These are phyloP conservation scores for Penicillium decumbens DNA, from an alignment of 2,329 filamentous ascomycete genomes.

Conservation along the genomic window DNA sequence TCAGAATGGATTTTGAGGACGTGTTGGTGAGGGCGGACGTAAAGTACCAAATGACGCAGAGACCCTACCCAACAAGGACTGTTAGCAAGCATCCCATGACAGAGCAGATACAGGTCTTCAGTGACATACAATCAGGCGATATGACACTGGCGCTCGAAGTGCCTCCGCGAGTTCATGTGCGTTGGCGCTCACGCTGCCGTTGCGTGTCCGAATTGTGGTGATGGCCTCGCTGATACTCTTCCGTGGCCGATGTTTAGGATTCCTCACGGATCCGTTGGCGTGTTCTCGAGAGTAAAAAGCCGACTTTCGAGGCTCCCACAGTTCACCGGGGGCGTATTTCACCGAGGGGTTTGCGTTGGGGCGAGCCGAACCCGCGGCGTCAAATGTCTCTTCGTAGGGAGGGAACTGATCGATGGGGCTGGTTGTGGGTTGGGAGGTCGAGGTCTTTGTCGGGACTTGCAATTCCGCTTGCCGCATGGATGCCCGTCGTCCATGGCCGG, in stretches of 20 bases:
- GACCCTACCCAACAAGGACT: conserved; percentile 51
- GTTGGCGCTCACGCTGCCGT: conserved; percentile 84
- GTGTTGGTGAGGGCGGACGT: conserved; percentile 96
- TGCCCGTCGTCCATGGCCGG: conserved; percentile 37
- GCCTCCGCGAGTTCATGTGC: conserved; percentile 90
- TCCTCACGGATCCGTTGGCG: conserved; percentile 32
- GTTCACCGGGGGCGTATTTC: conserved; percentile 42
- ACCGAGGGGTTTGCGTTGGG: conserved; percentile 24
- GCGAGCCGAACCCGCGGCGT: conserved; percentile 26
- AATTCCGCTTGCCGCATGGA: conserved; percentile 37
- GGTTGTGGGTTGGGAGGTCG: conserved; percentile 29
- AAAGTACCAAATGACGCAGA: conserved; percentile 89
- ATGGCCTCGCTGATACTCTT: conserved; percentile 90
- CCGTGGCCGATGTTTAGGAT: conserved; percentile 60
- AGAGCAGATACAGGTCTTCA: not conserved
- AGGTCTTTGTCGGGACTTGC: conserved; percentile 27
- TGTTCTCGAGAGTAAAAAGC: conserved; percentile 45
- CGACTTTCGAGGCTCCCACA: conserved; percentile 60
- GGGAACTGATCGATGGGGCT: conserved; percentile 44
- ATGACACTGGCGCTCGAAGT: conserved; percentile 82
- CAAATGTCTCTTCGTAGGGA: conserved; percentile 37
- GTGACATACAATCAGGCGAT: conserved; percentile 71
- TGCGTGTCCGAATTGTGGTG: conserved; percentile 71
- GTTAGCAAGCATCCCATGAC: conserved; percentile 59
- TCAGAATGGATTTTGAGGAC: conserved; percentile 94